A percentile compares a stretch with the other conserved stretches of the same genome.
Conservation (phyloP, 352 stramenopile genomes). For the Discostella stelligera region DNA sequence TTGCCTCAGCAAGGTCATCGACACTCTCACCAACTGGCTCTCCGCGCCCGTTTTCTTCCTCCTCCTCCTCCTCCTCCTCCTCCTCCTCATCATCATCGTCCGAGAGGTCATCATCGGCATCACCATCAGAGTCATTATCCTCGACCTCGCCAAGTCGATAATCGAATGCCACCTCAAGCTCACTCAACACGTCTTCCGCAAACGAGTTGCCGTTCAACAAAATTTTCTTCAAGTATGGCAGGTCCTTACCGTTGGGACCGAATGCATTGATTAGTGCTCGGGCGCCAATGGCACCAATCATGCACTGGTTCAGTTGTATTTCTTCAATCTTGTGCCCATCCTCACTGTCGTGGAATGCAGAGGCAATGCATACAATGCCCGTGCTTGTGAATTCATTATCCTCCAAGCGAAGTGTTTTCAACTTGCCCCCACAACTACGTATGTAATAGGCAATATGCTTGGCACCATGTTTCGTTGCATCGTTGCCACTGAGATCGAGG, state of each 20-base stretch:
- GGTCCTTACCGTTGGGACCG: slow-evolving; percentile 42
- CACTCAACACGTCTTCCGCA: slow-evolving; percentile 35
- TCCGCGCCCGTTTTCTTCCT: slow-evolving; percentile 34
- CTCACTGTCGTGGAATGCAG: slow-evolving; percentile 70
- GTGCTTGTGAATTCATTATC: slow-evolving; percentile 91
- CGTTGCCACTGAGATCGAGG: slow-evolving; percentile 93
- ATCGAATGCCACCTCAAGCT: slow-evolving; percentile 48
- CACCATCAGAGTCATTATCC: slow-evolving; percentile 62
- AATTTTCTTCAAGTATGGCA: slow-evolving; percentile 57
- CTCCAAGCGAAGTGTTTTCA: slow-evolving; percentile 88
- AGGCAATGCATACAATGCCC: slow-evolving; percentile 84
- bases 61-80: slow-evolving; percentile 41
- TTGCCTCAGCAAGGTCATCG: slow-evolving; percentile 50
- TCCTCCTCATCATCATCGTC: slow-evolving; percentile 54
- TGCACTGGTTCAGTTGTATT: slow-evolving; percentile 87
- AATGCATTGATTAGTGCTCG: slow-evolving; percentile 79
- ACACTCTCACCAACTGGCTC: slow-evolving; percentile 15
- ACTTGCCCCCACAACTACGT: slow-evolving; percentile 63
- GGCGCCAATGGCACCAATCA: slow-evolving; percentile 88
- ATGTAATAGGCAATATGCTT: slow-evolving; percentile 80
- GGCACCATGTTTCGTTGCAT: slow-evolving; percentile 78
- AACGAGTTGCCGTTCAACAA: slow-evolving; percentile 59
- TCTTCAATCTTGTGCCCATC: slow-evolving; percentile 80
- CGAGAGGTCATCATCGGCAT: slow-evolving; percentile 55
- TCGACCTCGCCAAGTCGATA: slow-evolving; percentile 53